phyloP scores from a whole-genome alignment of 768 basidiomycete genomes.

The Tylopilus felleus region DNA sequence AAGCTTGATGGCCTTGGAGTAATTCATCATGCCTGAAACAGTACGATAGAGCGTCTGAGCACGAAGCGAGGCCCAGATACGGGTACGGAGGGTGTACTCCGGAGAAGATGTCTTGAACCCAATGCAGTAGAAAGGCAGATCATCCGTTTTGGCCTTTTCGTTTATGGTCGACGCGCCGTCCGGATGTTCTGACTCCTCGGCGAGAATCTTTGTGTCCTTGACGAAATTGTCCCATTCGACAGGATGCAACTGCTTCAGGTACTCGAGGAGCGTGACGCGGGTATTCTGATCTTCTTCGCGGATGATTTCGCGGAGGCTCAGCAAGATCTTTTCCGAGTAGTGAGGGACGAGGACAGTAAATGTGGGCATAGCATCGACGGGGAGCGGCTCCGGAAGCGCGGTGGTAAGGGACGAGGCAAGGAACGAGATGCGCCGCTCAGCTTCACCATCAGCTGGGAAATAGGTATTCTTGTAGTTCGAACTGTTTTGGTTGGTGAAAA shows the following conservation, averaged over 20 bases:
- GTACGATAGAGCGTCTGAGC: constrained; percentile 98
- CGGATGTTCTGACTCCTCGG: constrained; percentile 73
- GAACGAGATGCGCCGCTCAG: constrained; percentile 97
- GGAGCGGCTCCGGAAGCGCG: constrained; percentile 89
- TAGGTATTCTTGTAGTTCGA: constrained; percentile 73
- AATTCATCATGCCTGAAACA: constrained; percentile 99
- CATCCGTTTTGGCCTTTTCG: constrained; percentile 86
- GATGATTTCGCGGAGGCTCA: constrained; percentile 96
- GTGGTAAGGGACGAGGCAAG: constrained; percentile 98
- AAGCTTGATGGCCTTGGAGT: constrained; percentile 98
- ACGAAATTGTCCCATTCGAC: constrained; percentile 99
- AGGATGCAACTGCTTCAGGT: constrained; percentile 97
- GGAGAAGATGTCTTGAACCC: constrained; percentile 99
- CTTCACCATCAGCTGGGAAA: constrained; percentile 93
- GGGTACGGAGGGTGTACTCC: constrained; percentile 96
- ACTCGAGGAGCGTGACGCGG: constrained; percentile 95
- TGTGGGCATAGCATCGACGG: constrained; percentile 98
- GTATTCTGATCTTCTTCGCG: constrained; percentile 96
- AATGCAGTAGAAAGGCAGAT: constrained; percentile 98
- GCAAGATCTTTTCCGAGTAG: constrained; percentile 97
- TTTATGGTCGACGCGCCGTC: constrained; percentile 53
- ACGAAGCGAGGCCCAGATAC: constrained; percentile 98
- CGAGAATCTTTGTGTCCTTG: constrained; percentile 98
- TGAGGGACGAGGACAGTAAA: constrained; percentile 99
- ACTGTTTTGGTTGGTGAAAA: constrained; percentile 91